A percentile compares a stretch with the other conserved stretches of the same genome.
phyloP scores from a whole-genome alignment of 2,329 filamentous ascomycete species.

The Aspergillus sp. region DNA sequence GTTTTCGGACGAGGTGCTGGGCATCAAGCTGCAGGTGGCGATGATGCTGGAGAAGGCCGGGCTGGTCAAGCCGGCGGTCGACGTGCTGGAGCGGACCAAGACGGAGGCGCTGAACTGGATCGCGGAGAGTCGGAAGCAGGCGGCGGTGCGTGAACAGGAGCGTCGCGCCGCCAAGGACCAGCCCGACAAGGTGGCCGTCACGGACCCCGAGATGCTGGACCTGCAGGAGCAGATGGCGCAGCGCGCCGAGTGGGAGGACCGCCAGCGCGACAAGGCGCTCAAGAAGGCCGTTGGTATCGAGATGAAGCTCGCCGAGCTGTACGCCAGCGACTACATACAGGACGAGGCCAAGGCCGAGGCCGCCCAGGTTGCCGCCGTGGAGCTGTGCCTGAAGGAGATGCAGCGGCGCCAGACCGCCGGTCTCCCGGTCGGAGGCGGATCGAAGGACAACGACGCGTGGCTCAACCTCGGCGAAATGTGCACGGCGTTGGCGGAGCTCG shows the following conservation, averaged over 20 bases:
- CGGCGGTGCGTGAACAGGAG: slow-evolving; percentile 9
- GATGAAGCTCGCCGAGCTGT: slow-evolving; percentile 82
- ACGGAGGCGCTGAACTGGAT: slow-evolving; percentile 59
- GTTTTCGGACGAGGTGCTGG: slow-evolving; percentile 86
- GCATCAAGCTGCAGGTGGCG: slow-evolving; percentile 80
- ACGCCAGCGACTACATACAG: slow-evolving; percentile 72
- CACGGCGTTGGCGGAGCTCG: slow-evolving; percentile 58
- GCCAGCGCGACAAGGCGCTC: slow-evolving; percentile 64
- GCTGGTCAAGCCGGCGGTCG: slow-evolving; percentile 67
- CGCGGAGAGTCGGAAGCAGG: slow-evolving; percentile 21
- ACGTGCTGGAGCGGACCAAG: slow-evolving; percentile 75
- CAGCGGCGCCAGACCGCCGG: slow-evolving; percentile 66
- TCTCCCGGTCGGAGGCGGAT: slow-evolving; percentile 66
- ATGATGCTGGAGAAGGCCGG: slow-evolving; percentile 76
- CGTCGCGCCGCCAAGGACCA: slow-evolving; percentile 17
- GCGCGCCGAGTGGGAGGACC: slow-evolving; percentile 29
- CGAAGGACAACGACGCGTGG: slow-evolving; percentile 33
- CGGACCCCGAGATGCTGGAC: slow-evolving; percentile 22
- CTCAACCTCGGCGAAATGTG: slow-evolving; percentile 40
- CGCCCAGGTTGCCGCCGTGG: slow-evolving; percentile 75
- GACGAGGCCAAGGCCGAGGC: slow-evolving; percentile 73
- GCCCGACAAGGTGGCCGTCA: slow-evolving; percentile 16
- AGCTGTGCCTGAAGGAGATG: slow-evolving; percentile 73
- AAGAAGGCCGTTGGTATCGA: slow-evolving; percentile 72
- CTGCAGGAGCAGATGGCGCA: slow-evolving; percentile 22